Evolutionary conservation across 768 basidiomycete genomes (phyloP), one percentile per base, ranked within the genome.

Genomic region (Lactifluus volemus): DNA sequence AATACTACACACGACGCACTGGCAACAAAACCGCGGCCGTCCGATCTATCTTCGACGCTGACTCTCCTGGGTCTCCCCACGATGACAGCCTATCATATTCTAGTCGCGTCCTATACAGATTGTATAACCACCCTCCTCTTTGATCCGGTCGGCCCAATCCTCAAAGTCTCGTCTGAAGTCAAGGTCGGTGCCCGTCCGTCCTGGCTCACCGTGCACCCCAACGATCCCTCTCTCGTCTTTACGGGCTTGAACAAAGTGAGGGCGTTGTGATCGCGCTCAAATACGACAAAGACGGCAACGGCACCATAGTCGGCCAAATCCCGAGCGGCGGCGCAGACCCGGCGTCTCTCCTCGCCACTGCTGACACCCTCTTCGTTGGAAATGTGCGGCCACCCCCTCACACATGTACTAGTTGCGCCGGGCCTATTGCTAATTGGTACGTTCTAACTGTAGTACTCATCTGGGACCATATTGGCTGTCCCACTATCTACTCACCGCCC

Each of bases 161-260:
- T 91, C 58, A 73, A 73, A 11, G 69, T 81, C 36, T 67, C 73
- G 12, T 78, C 81, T 4, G 64, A 76, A 15, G 67, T 82, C 53
- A 68, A 70, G 9, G 81, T 84, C 39, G 86, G 87, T 30, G 72
- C 78, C 65, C 81, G 83, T 67, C 87, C 90, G 0, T 89, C 89
- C 5, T 93, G 91, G 91, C 77, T 94, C 63, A 79, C 84, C 11
- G 73, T 75, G 7, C 80, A 86, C 67, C 83, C 84, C 0, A 71
- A 68, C 0, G 80, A 86, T 62, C 75, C 73, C 48, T 79, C 81
- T 3, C 66, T 91, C 30, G 74, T 89, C 36, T 85, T 85, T 67
- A 75, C 88, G 11, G 84, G 79, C 75, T 91, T 19, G 86, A 91
- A 66, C 81, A 85, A 61, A 64, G 76, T 0, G 80, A 87, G n/a